Evolutionary conservation across 495 filamentous ascomycete species (phyloP), one percentile per base, ranked within the genome.

Genomic region (Talaromyces wortmannii): DNA sequence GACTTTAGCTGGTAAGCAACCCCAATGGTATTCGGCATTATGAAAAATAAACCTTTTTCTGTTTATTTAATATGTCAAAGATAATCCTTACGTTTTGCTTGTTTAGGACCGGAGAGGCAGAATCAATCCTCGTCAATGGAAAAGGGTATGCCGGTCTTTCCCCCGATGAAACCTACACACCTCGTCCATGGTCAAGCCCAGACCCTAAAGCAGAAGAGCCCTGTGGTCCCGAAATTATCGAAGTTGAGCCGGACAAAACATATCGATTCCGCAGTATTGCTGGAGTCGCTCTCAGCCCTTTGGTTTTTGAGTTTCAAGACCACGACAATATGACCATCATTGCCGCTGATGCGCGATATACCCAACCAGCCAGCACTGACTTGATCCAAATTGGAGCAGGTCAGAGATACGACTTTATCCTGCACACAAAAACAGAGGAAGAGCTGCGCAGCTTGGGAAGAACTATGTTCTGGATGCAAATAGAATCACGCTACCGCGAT

Each of bases 221-320:
- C 30, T 80, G 77, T 57, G 66, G 63, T 52, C 67, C 79, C 10
- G 68, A 68, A 7, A 69, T 78, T 6, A 76, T 86, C 55, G 69
- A 78, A 36, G 73, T 85, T 18, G 69, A 84, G 18, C 76, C 81
- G 0, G 75, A 69, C 31, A 83, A 77, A 60, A 79, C 78, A 1
- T 86, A 86, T 55, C 74, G 79, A 8, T 63, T 84, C 51, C 72
- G 82, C 44, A 75, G 79, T 61, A 76, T 85, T 49, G 78, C 81
- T 0, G 71, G 31, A 5, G 49, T 33, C 6, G 6, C 49, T 15
- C n/a, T 51, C 16, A 40, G 49, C 30, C 30, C 49, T 13, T 40
- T 36, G 2, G 49, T 36, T 18, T 40, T 51, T 36, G 4, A 29
- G 4, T 30, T 46, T 46, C 78, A 83, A 51, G 73, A 63, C 31